phyloP scores from a whole-genome alignment of 2,329 filamentous ascomycete species.

The Fusarium palustre region DNA sequence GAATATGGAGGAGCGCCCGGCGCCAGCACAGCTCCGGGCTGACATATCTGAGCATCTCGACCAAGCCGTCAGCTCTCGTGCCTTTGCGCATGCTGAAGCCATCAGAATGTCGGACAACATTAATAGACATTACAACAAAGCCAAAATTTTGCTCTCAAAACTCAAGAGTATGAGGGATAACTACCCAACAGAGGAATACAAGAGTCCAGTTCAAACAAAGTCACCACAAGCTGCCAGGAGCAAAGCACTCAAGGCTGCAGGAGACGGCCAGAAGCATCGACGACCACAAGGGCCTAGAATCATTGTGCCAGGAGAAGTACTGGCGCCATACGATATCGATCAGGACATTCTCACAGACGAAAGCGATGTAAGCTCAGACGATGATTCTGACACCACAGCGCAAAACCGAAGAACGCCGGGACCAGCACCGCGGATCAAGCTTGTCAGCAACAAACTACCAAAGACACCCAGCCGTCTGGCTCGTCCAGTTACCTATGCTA shows the following conservation, averaged over 20 bases:
- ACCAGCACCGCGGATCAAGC: slow-evolving; percentile 61
- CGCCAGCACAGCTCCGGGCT: slow-evolving; percentile 65
- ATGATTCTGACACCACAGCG: slow-evolving; percentile 59
- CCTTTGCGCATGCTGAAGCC: slow-evolving; percentile 71
- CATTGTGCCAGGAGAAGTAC: slow-evolving; percentile 73
- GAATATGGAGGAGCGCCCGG: slow-evolving; percentile 59
- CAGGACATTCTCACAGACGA: slow-evolving; percentile 68
- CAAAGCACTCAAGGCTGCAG: slow-evolving; percentile 60
- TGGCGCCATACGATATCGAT: slow-evolving; percentile 73
- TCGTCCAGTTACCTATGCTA: slow-evolving; percentile 51
- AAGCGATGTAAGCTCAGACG: slow-evolving; percentile 65
- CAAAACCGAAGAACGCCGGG: slow-evolving; percentile 53
- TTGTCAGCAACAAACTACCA: slow-evolving; percentile 57
- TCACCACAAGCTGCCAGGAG: slow-evolving; percentile 66
- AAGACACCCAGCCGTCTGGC: slow-evolving; percentile 59
- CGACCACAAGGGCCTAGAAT: slow-evolving; percentile 66
- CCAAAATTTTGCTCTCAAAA: slow-evolving; percentile 69
- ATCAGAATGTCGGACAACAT: slow-evolving; percentile 73
- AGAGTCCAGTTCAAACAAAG: slow-evolving; percentile 63
- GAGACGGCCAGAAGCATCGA: slow-evolving; percentile 59
- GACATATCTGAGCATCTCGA: slow-evolving; percentile 70
- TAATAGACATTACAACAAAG: slow-evolving; percentile 70
- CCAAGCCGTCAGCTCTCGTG: slow-evolving; percentile 66
- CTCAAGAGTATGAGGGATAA: slow-evolving; percentile 70
- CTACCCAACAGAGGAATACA: slow-evolving; percentile 66